Evolutionary conservation across 2,329 filamentous ascomycete species (phyloP).

Genomic region (Ploettnerulaceae sp.): DNA sequence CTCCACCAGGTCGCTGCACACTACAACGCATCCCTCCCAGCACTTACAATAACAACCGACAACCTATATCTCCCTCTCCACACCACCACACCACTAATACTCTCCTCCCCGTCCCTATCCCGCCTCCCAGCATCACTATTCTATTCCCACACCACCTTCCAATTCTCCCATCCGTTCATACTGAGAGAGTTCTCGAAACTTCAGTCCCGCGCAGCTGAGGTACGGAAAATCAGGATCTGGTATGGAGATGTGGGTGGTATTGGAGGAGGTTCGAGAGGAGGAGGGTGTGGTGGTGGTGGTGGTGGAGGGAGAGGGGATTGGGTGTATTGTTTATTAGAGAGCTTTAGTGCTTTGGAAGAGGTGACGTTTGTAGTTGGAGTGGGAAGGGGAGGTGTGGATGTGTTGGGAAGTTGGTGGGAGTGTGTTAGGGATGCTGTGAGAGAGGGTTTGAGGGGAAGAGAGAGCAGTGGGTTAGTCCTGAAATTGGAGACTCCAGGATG

Average conservation of each 20-base stretch:
- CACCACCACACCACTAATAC: neutral
- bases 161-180: neutral
- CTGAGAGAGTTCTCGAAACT: neutral
- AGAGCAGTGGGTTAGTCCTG: neutral
- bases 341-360: neutral
- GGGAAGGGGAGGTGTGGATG: neutral
- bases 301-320: neutral
- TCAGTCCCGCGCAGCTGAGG: neutral
- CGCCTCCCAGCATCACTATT: neutral
- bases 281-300: neutral
- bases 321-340: neutral
- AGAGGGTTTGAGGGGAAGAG: neutral
- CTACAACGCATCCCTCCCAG: neutral
- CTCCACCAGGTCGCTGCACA: neutral
- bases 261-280: too few relatives aligned
- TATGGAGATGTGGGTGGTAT: neutral
- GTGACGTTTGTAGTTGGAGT: neutral
- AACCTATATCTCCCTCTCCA: slow-evolving; percentile 1
- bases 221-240: neutral
- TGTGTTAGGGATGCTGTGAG: slow-evolving; percentile 3
- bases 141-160: neutral
- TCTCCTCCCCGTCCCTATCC: neutral
- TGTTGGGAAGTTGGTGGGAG: neutral
- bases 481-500: neutral
- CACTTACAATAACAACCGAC: neutral